Evolutionary conservation across 352 stramenopile genomes (phyloP).

Genomic region (Halophytophthora polymorphica): DNA sequence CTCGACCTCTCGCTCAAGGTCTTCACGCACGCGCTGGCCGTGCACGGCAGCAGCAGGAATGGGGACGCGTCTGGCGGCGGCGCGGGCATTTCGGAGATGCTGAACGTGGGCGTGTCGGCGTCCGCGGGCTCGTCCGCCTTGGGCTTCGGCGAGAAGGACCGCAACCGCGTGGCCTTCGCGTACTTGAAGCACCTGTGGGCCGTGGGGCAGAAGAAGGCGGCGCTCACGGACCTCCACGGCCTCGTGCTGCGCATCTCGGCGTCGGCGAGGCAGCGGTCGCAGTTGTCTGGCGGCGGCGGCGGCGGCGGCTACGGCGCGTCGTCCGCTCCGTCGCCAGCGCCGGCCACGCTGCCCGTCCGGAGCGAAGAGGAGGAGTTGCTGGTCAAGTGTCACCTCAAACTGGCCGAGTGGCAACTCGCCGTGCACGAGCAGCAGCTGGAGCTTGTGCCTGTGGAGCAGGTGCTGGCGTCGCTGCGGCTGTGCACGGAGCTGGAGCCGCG

Average conservation of each 20-base stretch:
- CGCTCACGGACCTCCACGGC: conserved; percentile 78
- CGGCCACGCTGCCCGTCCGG: conserved; percentile 23
- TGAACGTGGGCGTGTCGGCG: conserved; percentile 54
- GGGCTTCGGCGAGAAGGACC: conserved; percentile 85
- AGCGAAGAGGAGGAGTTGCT: conserved; percentile 72
- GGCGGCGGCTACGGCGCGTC: conserved; percentile 4
- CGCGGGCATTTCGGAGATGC: conserved; percentile 31
- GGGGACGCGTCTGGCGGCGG: conserved; percentile 11
- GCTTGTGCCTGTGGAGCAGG: conserved; percentile 78
- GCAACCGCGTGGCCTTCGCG: conserved; percentile 91
- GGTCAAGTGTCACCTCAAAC: conserved; percentile 83
- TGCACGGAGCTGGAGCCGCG: conserved; percentile 82
- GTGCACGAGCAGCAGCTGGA: conserved; percentile 68
- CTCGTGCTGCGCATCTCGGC: conserved; percentile 76
- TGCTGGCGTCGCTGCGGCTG: conserved; percentile 75
- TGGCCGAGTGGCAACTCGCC: conserved; percentile 84
- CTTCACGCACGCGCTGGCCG: conserved; percentile 74
- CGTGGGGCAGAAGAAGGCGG: conserved; percentile 85
- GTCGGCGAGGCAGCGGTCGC: conserved; percentile 23
- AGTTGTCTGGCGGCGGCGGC: conserved; percentile 12
- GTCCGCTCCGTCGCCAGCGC: conserved; percentile 15
- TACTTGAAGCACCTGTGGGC: conserved; percentile 95
- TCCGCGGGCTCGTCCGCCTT: conserved; percentile 54
- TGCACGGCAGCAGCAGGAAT: conserved; percentile 41
- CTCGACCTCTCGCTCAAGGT: conserved; percentile 83